phyloP scores from a whole-genome alignment of 495 filamentous ascomycete species.

The Tuber magnatum region DNA sequence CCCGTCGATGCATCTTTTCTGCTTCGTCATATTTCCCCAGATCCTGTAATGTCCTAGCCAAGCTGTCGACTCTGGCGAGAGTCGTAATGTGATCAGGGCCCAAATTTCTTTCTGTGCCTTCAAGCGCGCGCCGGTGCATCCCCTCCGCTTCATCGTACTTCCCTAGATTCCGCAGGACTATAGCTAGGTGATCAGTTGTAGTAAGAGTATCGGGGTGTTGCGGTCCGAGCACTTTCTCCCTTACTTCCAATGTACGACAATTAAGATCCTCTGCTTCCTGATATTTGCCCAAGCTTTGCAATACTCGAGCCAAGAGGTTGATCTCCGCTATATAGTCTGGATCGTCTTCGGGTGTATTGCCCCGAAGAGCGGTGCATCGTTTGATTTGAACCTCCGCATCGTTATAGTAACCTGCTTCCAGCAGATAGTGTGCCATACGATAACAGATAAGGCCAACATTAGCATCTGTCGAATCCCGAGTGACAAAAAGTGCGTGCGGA shows the following conservation, averaged over 20 bases:
- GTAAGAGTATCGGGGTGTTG: constrained; percentile 25
- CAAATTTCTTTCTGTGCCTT: constrained; percentile 34
- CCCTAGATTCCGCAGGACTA: constrained; percentile 35
- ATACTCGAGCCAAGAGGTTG: constrained; percentile 25
- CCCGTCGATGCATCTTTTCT: constrained; percentile 33
- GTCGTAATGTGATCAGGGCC: constrained; percentile 40
- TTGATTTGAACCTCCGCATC: constrained; percentile 4
- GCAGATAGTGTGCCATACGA: background rate
- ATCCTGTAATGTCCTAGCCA: constrained; percentile 33
- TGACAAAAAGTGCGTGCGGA: constrained; percentile 5
- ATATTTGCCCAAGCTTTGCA: constrained; percentile 25
- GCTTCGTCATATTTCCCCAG: constrained; percentile 43
- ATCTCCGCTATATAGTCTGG: background rate
- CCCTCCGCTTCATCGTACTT: constrained; percentile 43
- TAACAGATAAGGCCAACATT: background rate
- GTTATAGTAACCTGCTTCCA: background rate
- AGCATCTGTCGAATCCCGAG: background rate
- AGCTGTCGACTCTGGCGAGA: constrained; percentile 37
- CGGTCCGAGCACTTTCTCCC: constrained; percentile 8
- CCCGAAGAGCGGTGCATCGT: background rate
- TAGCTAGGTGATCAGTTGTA: constrained; percentile 34
- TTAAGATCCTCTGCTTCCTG: constrained; percentile 36
- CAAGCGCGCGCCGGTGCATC: constrained; percentile 26
- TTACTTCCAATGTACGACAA: constrained; percentile 23
- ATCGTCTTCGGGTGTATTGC: background rate